A percentile compares a stretch with the other conserved stretches of the same genome.
Evolutionary conservation across 768 basidiomycete genomes (phyloP).

Genomic region (Lentinula raphanica): DNA sequence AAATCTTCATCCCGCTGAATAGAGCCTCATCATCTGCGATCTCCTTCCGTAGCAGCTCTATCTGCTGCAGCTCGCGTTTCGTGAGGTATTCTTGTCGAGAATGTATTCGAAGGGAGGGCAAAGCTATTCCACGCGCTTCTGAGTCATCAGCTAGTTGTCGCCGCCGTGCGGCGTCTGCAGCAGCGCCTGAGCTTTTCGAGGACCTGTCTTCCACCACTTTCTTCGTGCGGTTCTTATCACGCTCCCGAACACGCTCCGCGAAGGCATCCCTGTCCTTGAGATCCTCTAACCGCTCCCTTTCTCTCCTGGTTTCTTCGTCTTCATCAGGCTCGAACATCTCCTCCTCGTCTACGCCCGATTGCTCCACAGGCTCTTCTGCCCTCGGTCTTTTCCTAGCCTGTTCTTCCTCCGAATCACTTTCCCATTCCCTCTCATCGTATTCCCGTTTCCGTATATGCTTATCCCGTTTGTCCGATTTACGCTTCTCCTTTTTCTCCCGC

Average conservation of each 20-base stretch:
- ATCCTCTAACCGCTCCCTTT: conserved; percentile 75
- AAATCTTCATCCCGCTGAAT: conserved; percentile 86
- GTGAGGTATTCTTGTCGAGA: conserved; percentile 95
- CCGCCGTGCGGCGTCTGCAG: conserved; percentile 78
- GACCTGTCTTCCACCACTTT: conserved; percentile 91
- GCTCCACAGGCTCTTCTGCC: neutral
- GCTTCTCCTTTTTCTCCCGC: conserved; percentile 35
- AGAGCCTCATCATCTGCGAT: conserved; percentile 92
- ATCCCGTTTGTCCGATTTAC: conserved; percentile 41
- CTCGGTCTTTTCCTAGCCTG: conserved; percentile 53
- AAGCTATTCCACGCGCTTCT: conserved; percentile 45
- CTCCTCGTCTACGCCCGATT: conserved; percentile 36
- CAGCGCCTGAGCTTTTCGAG: conserved; percentile 65
- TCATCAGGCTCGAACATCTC: conserved; percentile 45
- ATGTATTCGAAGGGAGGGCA: conserved; percentile 76
- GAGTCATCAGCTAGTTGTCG: conserved; percentile 78
- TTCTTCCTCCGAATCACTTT: conserved; percentile 88
- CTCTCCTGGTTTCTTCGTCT: conserved; percentile 66
- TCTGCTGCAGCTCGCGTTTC: conserved; percentile 93
- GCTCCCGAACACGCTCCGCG: conserved; percentile 77
- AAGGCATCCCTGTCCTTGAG: conserved; percentile 88
- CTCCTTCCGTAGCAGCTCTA: conserved; percentile 87
- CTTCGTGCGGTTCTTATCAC: conserved; percentile 83
- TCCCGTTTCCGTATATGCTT: conserved; percentile 69
- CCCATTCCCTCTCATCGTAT: conserved; percentile 78